phyloP scores from a whole-genome alignment of 306 rosid genomes.

The Dicorynia guianensis region DNA sequence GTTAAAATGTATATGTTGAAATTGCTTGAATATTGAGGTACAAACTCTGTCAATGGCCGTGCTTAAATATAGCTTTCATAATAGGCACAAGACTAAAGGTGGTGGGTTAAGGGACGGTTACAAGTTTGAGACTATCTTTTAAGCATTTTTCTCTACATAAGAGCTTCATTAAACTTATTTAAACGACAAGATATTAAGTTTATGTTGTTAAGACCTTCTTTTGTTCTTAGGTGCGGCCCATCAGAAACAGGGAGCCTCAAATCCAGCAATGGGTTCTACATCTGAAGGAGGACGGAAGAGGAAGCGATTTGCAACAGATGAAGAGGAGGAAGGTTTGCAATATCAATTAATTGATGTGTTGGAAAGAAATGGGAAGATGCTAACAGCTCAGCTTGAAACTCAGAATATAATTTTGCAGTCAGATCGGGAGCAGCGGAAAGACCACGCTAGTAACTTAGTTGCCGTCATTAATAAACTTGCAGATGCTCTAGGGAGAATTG shows the following conservation, averaged over 20 bases:
- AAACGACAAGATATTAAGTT: constrained; percentile 21
- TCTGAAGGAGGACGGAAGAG: constrained; percentile 72
- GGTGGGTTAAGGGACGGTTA: constrained; percentile 15
- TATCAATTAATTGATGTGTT: constrained; percentile 64
- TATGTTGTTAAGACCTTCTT: constrained; percentile 17
- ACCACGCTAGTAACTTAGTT: constrained; percentile 60
- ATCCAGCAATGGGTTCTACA: constrained; percentile 65
- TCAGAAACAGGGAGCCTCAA: constrained; percentile 52
- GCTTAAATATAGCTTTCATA: not conserved
- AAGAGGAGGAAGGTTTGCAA: constrained; percentile 58
- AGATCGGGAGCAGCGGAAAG: constrained; percentile 76
- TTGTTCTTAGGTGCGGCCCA: constrained; percentile 52
- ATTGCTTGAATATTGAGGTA: constrained; percentile 21
- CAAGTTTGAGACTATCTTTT: constrained; percentile 14
- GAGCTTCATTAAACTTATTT: no score
- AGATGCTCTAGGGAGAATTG: constrained; percentile 75
- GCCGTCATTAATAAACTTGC: constrained; percentile 80
- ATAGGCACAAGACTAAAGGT: constrained; percentile 23
- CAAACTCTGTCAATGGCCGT: not conserved
- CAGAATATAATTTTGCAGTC: constrained; percentile 68
- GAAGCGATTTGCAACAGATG: constrained; percentile 55
- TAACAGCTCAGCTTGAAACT: constrained; percentile 66
- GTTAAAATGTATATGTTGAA: constrained; percentile 7
- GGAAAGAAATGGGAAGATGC: constrained; percentile 73
- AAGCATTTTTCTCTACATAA: no score